A percentile compares a stretch with the other conserved stretches of the same genome.
Evolutionary conservation across 2,329 filamentous ascomycete genomes (phyloP).

Genomic region (Fusarium nisikadoi): DNA sequence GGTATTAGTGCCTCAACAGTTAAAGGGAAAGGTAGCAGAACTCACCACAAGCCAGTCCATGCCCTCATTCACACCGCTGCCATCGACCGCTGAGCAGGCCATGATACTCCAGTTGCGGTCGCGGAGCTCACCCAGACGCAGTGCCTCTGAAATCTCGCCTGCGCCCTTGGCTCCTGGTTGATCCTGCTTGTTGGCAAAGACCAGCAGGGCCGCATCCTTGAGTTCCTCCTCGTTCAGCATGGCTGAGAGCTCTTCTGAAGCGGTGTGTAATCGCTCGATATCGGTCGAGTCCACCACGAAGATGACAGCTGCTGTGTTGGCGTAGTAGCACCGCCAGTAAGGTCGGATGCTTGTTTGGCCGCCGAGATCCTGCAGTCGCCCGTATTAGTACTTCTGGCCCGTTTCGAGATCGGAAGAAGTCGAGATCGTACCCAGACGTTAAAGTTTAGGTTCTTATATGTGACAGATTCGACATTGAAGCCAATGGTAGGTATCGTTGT

Average conservation of each 20-base stretch:
- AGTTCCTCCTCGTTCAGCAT: conserved; percentile 99
- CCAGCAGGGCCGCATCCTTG: conserved; percentile 88
- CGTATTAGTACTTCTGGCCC: conserved; percentile 10
- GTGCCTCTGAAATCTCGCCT: conserved; percentile 93
- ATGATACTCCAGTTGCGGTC: conserved; percentile 99
- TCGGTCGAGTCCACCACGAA: conserved; percentile 99
- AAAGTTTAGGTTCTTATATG: conserved; percentile 98
- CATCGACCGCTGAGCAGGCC: conserved; percentile 95
- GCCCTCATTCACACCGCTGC: conserved; percentile 91
- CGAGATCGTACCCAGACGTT: conserved; percentile 86
- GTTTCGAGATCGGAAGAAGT: neutral
- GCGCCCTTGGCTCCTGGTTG: conserved; percentile 96
- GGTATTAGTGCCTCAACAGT: conserved; percentile 9
- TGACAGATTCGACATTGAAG: conserved; percentile 98
- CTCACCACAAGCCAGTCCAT: conserved; percentile 98
- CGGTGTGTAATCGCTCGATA: conserved; percentile 92
- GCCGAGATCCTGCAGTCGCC: conserved; percentile 76
- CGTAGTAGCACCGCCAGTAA: conserved; percentile 99
- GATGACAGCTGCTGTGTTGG: conserved; percentile 97
- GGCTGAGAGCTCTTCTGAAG: conserved; percentile 88
- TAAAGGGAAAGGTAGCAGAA: conserved; percentile 23
- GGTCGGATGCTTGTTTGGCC: conserved; percentile 98
- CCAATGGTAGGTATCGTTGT: conserved; percentile 99
- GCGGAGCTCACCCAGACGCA: conserved; percentile 88
- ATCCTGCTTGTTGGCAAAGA: conserved; percentile 99